A percentile compares a stretch with the other conserved stretches of the same genome.
Evolutionary conservation across 805 yeast species (phyloP).

Genomic region (Wickerhamiella kurtzmanii): DNA sequence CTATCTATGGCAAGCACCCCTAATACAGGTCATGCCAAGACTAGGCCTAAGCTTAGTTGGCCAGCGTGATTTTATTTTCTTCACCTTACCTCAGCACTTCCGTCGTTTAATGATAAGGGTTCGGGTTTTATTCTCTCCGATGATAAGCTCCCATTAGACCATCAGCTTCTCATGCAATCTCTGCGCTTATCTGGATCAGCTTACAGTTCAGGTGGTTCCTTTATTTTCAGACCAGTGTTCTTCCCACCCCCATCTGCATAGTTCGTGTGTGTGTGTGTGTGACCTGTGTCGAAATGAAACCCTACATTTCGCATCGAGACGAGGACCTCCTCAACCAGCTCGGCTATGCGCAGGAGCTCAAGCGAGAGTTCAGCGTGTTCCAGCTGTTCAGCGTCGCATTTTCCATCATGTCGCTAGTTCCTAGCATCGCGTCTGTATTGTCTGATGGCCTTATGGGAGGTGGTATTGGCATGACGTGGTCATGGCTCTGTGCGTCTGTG

Average conservation of each 20-base stretch:
- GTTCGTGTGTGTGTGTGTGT: too few species aligned
- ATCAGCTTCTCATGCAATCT: too few species aligned
- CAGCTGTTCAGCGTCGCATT: constrained; percentile 63
- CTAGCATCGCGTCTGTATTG: constrained; percentile 43
- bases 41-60: too few species aligned
- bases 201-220: too few species aligned
- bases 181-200: too few species aligned
- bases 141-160: too few species aligned
- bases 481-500: constrained; percentile 49
- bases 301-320: constrained; percentile 14
- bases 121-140: not conserved
- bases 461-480: constrained; percentile 56
- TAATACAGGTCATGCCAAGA: too few species aligned
- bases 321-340: constrained; percentile 32
- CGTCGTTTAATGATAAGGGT: not conserved
- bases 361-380: constrained; percentile 44
- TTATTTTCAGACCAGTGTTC: too few species aligned
- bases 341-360: constrained; percentile 59
- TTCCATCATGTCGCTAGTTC: constrained; percentile 55
- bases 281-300: not conserved
- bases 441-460: constrained; percentile 46
- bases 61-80: not conserved
- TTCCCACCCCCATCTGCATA: too few species aligned
- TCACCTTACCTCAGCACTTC: not conserved
- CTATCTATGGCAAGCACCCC: too few species aligned